These are phyloP conservation scores for Saksenaea vasiformis DNA, from an alignment of 371 early-diverging fungal species.

Conservation along the genomic window DNA sequence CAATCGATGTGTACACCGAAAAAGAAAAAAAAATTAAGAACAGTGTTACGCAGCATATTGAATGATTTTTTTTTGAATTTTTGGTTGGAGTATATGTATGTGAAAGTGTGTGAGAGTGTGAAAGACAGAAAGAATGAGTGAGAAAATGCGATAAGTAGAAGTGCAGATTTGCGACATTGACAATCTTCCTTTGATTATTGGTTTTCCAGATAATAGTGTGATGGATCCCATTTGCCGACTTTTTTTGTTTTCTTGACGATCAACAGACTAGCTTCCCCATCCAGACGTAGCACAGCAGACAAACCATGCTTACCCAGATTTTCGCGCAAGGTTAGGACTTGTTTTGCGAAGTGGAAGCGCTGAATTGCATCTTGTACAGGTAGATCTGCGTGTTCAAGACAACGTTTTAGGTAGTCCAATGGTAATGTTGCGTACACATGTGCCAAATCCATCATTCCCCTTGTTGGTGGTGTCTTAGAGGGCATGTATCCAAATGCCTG, in stretches of 20 bases:
- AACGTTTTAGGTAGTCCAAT: slow-evolving; percentile 35
- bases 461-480: slow-evolving; percentile 28
- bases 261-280: slow-evolving; percentile 12
- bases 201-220: slow-evolving; percentile 16
- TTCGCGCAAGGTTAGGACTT: slow-evolving; percentile 25
- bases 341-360: slow-evolving; percentile 33
- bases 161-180: neutral
- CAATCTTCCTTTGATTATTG: neutral
- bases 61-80: neutral
- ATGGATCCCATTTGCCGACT: slow-evolving; percentile 39
- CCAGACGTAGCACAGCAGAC: slow-evolving; percentile 33
- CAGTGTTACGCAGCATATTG: neutral
- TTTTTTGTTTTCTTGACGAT: slow-evolving; percentile 33
- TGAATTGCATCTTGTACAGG: slow-evolving; percentile 38
- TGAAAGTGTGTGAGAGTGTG: neutral
- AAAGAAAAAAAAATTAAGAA: neutral
- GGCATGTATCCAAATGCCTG: slow-evolving; percentile 35
- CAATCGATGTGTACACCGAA: neutral
- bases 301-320: slow-evolving; percentile 14
- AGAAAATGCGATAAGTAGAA: neutral
- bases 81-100: no score
- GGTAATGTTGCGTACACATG: slow-evolving; percentile 35
- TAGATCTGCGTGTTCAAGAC: slow-evolving; percentile 37
- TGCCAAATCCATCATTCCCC: slow-evolving; percentile 32
- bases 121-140: no score